These are phyloP conservation scores for Trametes maxima DNA, from an alignment of 768 basidiomycete genomes.

Conservation along the genomic window DNA sequence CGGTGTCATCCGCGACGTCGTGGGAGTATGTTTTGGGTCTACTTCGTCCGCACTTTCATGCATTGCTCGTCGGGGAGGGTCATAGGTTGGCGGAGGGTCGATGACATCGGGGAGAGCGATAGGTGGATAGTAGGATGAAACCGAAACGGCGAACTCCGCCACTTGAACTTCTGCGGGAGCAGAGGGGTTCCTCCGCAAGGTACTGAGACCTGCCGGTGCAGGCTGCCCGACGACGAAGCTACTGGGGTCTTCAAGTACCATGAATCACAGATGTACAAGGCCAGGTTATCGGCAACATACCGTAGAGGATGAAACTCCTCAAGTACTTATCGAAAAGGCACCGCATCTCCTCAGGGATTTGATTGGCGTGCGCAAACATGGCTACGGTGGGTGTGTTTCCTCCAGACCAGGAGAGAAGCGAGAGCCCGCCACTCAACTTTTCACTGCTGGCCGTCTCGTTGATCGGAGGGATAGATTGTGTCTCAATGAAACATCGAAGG, in stretches of 20 bases:
- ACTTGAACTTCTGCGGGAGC: not conserved
- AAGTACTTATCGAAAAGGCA: constrained; percentile 14
- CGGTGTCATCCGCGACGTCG: constrained; percentile 7
- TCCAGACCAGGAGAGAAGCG: constrained; percentile 23
- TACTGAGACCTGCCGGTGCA: constrained; percentile 1
- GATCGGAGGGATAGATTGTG: constrained; percentile 15
- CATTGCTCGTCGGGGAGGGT: constrained; percentile 5
- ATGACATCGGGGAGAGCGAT: constrained; percentile 4
- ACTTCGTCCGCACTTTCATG: not conserved
- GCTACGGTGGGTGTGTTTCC: constrained; percentile 17
- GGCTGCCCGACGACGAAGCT: not conserved
- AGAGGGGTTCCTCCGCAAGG: not conserved
- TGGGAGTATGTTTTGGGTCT: constrained; percentile 9
- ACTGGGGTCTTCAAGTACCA: constrained; percentile 5
- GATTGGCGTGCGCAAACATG: constrained; percentile 19
- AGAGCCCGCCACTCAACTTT: constrained; percentile 6
- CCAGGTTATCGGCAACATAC: constrained; percentile 1
- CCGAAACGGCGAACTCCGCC: not conserved
- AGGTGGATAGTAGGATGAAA: constrained; percentile 15
- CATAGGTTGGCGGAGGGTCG: not conserved
- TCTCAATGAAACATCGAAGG: constrained; percentile 25
- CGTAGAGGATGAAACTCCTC: constrained; percentile 23
- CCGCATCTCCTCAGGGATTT: constrained; percentile 14
- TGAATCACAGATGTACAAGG: too few species aligned
- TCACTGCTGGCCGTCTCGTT: not conserved